These are phyloP conservation scores for Solanum acaule DNA, from an alignment of 257 asterid genomes.

Conservation along the genomic window DNA sequence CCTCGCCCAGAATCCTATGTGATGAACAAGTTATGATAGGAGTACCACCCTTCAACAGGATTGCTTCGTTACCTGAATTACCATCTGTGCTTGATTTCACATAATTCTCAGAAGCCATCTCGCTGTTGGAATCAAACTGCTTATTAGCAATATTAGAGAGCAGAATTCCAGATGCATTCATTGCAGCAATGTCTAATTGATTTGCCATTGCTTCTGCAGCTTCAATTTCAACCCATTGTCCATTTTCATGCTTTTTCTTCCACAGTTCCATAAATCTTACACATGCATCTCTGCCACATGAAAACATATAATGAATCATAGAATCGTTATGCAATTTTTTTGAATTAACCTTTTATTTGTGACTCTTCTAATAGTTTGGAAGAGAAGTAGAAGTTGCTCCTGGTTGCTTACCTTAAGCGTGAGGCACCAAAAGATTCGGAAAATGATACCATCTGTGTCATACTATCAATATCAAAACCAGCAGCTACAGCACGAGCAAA, in stretches of 20 bases:
- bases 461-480: slow-evolving; percentile 73
- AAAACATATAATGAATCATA: not conserved
- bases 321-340: not conserved
- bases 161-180: slow-evolving; percentile 54
- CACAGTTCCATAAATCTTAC: slow-evolving; percentile 65
- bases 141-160: slow-evolving; percentile 39
- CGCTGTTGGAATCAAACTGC: slow-evolving; percentile 39
- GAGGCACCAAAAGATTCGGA: slow-evolving; percentile 85
- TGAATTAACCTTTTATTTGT: not conserved
- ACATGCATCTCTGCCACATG: slow-evolving; percentile 78
- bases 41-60: not conserved
- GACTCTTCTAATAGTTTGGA: not conserved
- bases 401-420: slow-evolving; percentile 60
- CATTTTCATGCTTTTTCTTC: slow-evolving; percentile 88
- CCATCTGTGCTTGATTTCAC: slow-evolving; percentile 29
- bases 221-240: slow-evolving; percentile 89
- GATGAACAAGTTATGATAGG: not conserved
- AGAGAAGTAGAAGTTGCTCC: not conserved
- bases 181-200: slow-evolving; percentile 40
- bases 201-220: slow-evolving; percentile 50
- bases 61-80: slow-evolving; percentile 35
- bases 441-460: slow-evolving; percentile 63
- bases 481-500: slow-evolving; percentile 98
- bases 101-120: slow-evolving; percentile 33
- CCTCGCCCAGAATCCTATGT: not conserved